These are phyloP conservation scores for Penicillium sp. DNA, from an alignment of 2,329 filamentous ascomycete genomes.

Conservation along the genomic window DNA sequence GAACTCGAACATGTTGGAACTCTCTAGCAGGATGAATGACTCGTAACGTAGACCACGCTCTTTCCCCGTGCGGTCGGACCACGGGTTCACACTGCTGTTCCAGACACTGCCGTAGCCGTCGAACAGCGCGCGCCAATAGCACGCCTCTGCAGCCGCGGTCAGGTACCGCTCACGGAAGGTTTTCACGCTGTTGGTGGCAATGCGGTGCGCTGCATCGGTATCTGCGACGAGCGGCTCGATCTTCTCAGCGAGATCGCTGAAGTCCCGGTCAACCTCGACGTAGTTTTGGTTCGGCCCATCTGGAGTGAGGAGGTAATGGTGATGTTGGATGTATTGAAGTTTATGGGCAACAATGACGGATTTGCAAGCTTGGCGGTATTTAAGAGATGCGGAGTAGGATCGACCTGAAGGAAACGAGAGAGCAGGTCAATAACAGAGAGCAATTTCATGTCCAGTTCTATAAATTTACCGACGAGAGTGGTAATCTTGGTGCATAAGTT, in stretches of 20 bases:
- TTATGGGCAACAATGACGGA: conserved; percentile 55
- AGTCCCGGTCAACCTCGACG: conserved; percentile 55
- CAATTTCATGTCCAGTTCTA: not conserved
- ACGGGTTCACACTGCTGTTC: conserved; percentile 24
- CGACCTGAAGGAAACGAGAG: conserved; percentile 28
- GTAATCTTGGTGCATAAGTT: no score
- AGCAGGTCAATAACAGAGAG: not conserved
- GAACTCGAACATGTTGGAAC: conserved; percentile 33
- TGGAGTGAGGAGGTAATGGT: conserved; percentile 50
- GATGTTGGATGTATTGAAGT: conserved; percentile 53
- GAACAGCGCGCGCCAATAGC: conserved; percentile 56
- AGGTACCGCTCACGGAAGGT: conserved; percentile 56
- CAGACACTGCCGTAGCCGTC: conserved; percentile 34
- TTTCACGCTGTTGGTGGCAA: conserved; percentile 52
- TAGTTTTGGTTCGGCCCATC: conserved; percentile 53
- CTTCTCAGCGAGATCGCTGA: conserved; percentile 56
- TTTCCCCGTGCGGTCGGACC: conserved; percentile 16
- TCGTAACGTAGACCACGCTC: conserved; percentile 37
- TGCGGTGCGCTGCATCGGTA: conserved; percentile 45
- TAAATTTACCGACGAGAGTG: not conserved
- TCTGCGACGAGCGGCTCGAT: conserved; percentile 45
- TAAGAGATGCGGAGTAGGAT: conserved; percentile 55
- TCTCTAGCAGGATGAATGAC: conserved; percentile 37
- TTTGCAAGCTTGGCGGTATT: conserved; percentile 55
- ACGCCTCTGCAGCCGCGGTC: conserved; percentile 55